Evolutionary conservation across 192 early-diverging fungal species (phyloP), one percentile per base, ranked within the genome.

Genomic region (Coemansia sp.): DNA sequence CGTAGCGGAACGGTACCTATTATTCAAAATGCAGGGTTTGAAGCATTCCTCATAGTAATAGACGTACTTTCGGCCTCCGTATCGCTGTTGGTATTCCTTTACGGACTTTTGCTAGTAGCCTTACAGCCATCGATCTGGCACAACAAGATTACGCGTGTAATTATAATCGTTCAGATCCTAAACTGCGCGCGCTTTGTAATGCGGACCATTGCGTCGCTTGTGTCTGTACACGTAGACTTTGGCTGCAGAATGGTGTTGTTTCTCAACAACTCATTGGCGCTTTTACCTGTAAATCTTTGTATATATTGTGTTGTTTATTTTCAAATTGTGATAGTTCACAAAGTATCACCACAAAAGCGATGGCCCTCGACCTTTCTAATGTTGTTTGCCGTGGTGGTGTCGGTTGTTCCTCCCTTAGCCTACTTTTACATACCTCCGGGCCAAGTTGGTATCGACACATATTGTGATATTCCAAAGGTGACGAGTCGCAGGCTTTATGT

Each of bases 271-370:
- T 49, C 21, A n/a, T 21, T 62, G n/a, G 59, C 73, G 5, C 30
- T 62, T 9, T 52, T 76, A 36, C 68, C 68, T 1, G 67, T 76
- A 21, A 65, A 76, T 14, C 48, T 63, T 4, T 63, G 51, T 23
- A 61, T 64, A 26, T 68, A 64, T 24, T 64, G 66, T 35, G 72
- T 74, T 34, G 16, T 68, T 6, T 68, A 68, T 30, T 60, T 79
- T 3, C 77, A 79, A 20, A 33, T 79, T 15, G 64, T 79, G 8
- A 49, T 79, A 0, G 60, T 79, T 24, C 68, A 79, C 72, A 71
- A 66, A 21, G 51, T 79, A 0, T 71, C 71, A 33, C 77, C 77
- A 0, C 49, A 30, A 0, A 69, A 71, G 39, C 45, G 71, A 38
- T 74, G 64, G 68, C 72, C 77, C 12, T 46, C 72, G 12, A 59